Evolutionary conservation across 495 filamentous ascomycete genomes (phyloP).

Genomic region (Trypethelium eluteriae): DNA sequence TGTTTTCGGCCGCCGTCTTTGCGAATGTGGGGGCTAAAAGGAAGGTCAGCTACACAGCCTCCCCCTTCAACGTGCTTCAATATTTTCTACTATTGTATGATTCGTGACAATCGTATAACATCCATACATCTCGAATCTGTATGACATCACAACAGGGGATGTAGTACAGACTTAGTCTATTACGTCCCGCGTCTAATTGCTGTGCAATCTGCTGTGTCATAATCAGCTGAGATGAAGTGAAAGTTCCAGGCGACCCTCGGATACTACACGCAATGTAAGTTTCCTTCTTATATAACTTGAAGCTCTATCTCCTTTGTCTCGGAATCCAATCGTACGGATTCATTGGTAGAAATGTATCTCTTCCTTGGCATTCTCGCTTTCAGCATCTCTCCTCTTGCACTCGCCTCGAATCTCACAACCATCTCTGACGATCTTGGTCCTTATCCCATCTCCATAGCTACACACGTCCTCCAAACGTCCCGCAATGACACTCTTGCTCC

Average conservation of each 20-base stretch:
- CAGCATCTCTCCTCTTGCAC: background rate
- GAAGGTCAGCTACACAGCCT: conserved; percentile 11
- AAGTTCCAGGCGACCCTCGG: background rate
- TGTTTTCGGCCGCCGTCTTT: conserved; percentile 5
- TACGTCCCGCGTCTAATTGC: too few relatives aligned
- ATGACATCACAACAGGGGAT: too few relatives aligned
- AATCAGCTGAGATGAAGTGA: background rate
- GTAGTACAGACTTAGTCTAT: too few relatives aligned
- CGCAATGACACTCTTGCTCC: conserved; percentile 10
- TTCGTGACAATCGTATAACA: conserved; percentile 4
- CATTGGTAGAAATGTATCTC: background rate
- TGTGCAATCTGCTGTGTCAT: too few relatives aligned
- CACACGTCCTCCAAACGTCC: conserved; percentile 12
- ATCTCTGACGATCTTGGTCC: conserved; percentile 1
- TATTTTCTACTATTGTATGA: background rate
- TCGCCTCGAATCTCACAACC: conserved; percentile 9
- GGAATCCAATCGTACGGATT: background rate
- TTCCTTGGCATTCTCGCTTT: conserved; percentile 10
- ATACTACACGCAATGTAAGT: background rate
- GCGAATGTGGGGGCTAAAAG: background rate
- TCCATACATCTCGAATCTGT: background rate
- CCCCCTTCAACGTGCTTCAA: conserved; percentile 3
- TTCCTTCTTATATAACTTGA: conserved; percentile 5
- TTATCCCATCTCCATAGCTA: conserved; percentile 4
- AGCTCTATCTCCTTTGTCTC: background rate